Evolutionary conservation across 2,329 filamentous ascomycete species (phyloP).

Genomic region (Fusarium sp.): DNA sequence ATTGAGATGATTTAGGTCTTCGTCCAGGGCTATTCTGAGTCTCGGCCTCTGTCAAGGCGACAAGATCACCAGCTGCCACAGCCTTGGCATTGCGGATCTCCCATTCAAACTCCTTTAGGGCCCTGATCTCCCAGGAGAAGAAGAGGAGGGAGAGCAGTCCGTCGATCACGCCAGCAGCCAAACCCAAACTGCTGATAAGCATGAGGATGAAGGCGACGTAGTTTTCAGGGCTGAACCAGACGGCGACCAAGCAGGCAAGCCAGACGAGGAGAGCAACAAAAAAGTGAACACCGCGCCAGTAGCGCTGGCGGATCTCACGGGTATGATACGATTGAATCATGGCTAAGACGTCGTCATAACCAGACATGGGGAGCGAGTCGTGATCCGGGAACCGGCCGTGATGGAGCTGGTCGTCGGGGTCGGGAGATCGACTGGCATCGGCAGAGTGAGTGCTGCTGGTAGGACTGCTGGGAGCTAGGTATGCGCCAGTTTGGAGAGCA

Average conservation of each 20-base stretch:
- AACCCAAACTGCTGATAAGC: conserved; percentile 80
- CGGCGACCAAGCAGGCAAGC: conserved; percentile 79
- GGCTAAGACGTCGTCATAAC: conserved; percentile 69
- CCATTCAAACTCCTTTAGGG: conserved; percentile 92
- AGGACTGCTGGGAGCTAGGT: conserved; percentile 38
- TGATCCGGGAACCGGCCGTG: conserved; percentile 34
- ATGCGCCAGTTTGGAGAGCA: conserved; percentile 43
- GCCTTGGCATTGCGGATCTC: conserved; percentile 80
- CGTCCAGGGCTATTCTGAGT: conserved; percentile 15
- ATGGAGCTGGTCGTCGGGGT: conserved; percentile 50
- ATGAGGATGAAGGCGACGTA: conserved; percentile 85
- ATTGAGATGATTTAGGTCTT: conserved; percentile 34
- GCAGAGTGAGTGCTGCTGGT: conserved; percentile 39
- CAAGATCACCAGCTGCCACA: conserved; percentile 49
- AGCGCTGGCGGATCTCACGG: conserved; percentile 79
- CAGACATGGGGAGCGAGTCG: conserved; percentile 28
- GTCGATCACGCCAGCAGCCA: conserved; percentile 82
- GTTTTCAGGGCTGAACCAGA: conserved; percentile 86
- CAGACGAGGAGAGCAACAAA: conserved; percentile 73
- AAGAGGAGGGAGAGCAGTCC: conserved; percentile 90
- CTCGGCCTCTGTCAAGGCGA: conserved; percentile 35
- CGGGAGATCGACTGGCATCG: conserved; percentile 34
- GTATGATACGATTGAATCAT: conserved; percentile 75
- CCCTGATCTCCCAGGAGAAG: conserved; percentile 83
- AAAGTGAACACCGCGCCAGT: conserved; percentile 81